A percentile compares a stretch with the other conserved stretches of the same genome.
phyloP scores from a whole-genome alignment of 306 rosid genomes.

The Casuarina cunninghamiana region DNA sequence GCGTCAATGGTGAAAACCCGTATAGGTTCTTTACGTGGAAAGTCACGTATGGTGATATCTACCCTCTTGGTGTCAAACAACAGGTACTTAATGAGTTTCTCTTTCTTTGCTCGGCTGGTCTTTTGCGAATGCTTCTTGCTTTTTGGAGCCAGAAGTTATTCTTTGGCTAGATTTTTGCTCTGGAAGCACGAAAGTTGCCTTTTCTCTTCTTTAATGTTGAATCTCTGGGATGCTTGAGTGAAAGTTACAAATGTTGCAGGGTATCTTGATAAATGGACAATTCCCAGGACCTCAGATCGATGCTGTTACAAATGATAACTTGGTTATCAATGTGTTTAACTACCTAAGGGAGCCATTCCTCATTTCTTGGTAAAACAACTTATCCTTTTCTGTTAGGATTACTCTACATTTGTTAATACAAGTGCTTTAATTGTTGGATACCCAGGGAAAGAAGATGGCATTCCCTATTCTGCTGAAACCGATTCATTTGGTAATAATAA shows the following conservation, averaged over 20 bases:
- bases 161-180: not conserved
- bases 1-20: conserved; percentile 72
- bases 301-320: conserved; percentile 86
- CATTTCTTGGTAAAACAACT: conserved; percentile 66
- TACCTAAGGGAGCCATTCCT: conserved; percentile 83
- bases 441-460: too few species aligned
- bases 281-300: conserved; percentile 99
- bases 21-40: conserved; percentile 83
- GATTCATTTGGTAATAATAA: not conserved
- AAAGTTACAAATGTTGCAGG: conserved; percentile 47
- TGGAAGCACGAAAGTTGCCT: not conserved
- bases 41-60: conserved; percentile 83
- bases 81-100: conserved; percentile 46
- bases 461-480: not conserved
- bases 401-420: not conserved
- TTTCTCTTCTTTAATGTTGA: not conserved
- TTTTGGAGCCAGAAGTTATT: not conserved
- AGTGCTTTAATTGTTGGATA: not conserved
- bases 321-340: conserved; percentile 79
- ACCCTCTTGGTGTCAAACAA: conserved; percentile 90
- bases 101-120: not conserved
- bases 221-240: not conserved
- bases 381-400: not conserved
- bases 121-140: not conserved
- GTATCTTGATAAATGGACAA: conserved; percentile 91